Base-by-base conservation (phyloP, 2,329 filamentous ascomycete genomes). In the Chaetomium globosum region DNA sequence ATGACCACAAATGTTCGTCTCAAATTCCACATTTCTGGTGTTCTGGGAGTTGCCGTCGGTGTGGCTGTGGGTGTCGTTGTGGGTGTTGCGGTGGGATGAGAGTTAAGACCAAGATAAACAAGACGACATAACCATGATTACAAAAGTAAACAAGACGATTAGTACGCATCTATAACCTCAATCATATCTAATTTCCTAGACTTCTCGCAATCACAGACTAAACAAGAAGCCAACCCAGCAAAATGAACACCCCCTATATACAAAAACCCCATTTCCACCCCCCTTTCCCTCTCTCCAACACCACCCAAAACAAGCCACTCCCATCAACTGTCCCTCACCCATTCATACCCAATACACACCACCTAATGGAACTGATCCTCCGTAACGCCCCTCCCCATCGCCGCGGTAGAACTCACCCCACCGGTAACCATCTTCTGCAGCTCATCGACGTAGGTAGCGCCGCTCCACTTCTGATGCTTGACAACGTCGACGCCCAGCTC, bases 401-500 rank as follows among this genome's bases (percentile, higher is more conserved):
- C 95, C 67, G 91, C 91, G 1, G 94, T 98, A 69, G 89, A 93
- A 77, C 89, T 93, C 64, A 98, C 88, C 70, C 95, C 95, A 2
- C 95, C 95, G 4, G 89, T 93, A 39, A 99, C 91, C 93, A 99
- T 97, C 86, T 96, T 97, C 78, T 97, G 82, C 81, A 97, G 76
- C 78, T 96, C 93, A 77, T 99, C 95, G 23, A 94, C 91, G 76
- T 98, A 98, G 71, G 91, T 93, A 26, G 95, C 95, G 58, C 95
- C 95, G 73, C 87, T 92, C 95, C 95, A 99, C 80, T 98, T 99
- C 86, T 99, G 95, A 82, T 99, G 95, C 80, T 92, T 97, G 70
- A 99, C 92, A 48, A 99, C 95, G 76, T 99, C 95, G 67, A 97
- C 89, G 67, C 89, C 89, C 66, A 85, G 84, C 68, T 91, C 92